Base-by-base conservation (phyloP, 2,329 filamentous ascomycete species). In the Aureobasidium namibiae region DNA sequence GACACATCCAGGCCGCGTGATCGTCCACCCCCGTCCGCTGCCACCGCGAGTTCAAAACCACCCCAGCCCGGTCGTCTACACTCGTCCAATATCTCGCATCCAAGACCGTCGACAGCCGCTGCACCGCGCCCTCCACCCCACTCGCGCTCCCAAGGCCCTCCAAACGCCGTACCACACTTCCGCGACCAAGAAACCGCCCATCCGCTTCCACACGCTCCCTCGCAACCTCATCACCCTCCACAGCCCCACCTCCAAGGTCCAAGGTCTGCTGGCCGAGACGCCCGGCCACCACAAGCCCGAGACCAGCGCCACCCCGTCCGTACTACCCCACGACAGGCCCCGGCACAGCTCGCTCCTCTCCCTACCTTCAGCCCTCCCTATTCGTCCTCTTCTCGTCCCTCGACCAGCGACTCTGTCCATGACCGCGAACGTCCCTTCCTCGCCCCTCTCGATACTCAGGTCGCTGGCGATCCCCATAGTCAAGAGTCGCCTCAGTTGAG, bases 61-160 rank as follows among this genome's bases (percentile, higher is more conserved):
- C 36, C 21, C 23, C 50, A 41, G 24, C 36, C 36, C 24, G 50
- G 42, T 31, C 50, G 11, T 31, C 36, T 33, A 21, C 24, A 54
- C 10, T 2, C 34, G 14, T 24, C 31, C 14, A 26, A 39, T 24
- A 23, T 23, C n/a, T 33, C 50, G 6, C 24, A 21, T 24, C 10
- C 36, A 24, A 54, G 50, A 54, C 50, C 50, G 6, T 54, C 50
- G 7, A 54, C 50, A 24, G 50, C 50, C 50, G 50, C 42, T 16
- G 50, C 50, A 1, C 38, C 50, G 4, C 50, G 50, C 8, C 50
- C 50, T 41, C 50, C 50, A 53, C 49, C 49, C 11, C 49, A 53
- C 23, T 41, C 46, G 46, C 46, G 46, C 3, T 9, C 14, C 29
- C 31, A 49, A 39, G 48, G 29, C 8, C 23, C 24, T 38, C 33